phyloP scores from a whole-genome alignment of 78 protist genomes.

The Polysphondylium violaceum region DNA sequence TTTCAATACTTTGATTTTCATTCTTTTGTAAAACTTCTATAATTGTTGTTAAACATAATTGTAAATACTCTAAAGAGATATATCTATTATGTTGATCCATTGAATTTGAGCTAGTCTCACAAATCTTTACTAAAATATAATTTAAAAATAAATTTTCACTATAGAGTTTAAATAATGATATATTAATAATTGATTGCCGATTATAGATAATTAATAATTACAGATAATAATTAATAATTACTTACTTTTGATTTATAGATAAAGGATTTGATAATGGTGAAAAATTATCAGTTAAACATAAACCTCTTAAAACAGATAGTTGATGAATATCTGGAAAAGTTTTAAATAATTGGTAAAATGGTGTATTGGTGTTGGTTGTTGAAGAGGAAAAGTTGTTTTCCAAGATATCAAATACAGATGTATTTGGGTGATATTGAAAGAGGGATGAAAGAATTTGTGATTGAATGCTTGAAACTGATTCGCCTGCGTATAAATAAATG shows the following conservation, averaged over 20 bases:
- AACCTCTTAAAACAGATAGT: conserved; percentile 50
- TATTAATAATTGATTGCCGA: no score
- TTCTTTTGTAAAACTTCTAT: background rate
- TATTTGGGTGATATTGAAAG: background rate
- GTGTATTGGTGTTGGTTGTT: background rate
- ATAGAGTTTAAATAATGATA: background rate
- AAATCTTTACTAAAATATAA: conserved; percentile 9
- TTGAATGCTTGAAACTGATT: background rate
- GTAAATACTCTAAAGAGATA: conserved; percentile 40
- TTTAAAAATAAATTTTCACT: conserved; percentile 29
- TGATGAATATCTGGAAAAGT: conserved; percentile 32
- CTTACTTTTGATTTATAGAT: conserved; percentile 1
- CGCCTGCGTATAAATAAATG: background rate
- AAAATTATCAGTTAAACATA: conserved; percentile 12
- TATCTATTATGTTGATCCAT: conserved; percentile 53
- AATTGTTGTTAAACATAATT: conserved; percentile 1
- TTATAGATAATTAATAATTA: background rate
- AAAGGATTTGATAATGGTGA: conserved; percentile 9
- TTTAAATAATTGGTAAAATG: conserved; percentile 8
- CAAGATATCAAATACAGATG: background rate
- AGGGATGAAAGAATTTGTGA: conserved; percentile 30
- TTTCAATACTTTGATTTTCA: background rate
- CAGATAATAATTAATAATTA: background rate
- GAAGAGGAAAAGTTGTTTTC: background rate
- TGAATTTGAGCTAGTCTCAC: background rate